Evolutionary conservation across 345 rosid species (phyloP).

Genomic region (Corymbia maculata): DNA sequence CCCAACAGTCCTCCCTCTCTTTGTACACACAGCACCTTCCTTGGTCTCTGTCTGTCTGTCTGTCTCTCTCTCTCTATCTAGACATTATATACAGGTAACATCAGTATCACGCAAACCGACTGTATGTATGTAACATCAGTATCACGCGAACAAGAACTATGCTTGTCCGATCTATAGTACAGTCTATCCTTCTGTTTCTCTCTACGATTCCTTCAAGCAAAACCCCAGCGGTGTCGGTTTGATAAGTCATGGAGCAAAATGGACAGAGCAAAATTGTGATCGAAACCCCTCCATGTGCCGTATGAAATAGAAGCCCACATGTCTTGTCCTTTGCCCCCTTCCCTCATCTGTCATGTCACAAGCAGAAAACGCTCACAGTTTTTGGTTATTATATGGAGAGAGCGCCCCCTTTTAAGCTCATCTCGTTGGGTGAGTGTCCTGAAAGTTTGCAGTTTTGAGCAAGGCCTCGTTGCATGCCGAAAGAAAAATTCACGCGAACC

Average conservation of each 20-base stretch:
- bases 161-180: background rate
- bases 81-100: background rate
- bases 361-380: background rate
- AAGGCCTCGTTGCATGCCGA: background rate
- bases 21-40: background rate
- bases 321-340: background rate
- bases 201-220: background rate
- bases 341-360: background rate
- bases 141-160: background rate
- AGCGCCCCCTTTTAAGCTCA: background rate
- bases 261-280: background rate
- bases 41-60: background rate
- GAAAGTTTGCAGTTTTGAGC: background rate
- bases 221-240: background rate
- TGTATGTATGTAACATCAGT: background rate
- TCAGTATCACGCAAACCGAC: slow-evolving; percentile 10
- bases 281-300: background rate
- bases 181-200: background rate
- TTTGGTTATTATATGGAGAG: background rate
- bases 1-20: background rate
- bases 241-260: background rate
- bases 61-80: background rate
- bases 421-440: background rate
- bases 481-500: background rate
- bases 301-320: background rate